These are phyloP conservation scores for Rhodamnia rubescens DNA, from an alignment of 345 rosid species.

Conservation along the genomic window DNA sequence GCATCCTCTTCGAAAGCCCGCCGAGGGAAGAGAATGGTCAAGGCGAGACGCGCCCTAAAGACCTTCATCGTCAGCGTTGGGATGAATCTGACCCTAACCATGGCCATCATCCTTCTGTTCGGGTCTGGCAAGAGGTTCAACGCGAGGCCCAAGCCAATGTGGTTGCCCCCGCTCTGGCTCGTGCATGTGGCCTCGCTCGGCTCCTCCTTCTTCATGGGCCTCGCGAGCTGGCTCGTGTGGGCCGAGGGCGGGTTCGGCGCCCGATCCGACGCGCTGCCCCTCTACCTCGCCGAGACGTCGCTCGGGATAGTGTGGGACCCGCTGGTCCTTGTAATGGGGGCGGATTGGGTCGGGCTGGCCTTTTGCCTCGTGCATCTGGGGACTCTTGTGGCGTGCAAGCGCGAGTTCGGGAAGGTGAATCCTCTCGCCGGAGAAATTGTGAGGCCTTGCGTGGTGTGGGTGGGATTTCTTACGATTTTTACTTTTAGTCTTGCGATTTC, in stretches of 20 bases:
- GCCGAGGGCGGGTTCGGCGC: conserved; percentile 10
- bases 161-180: conserved; percentile 25
- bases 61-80: conserved; percentile 3
- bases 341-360: conserved; percentile 10
- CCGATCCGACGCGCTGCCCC: conserved; percentile 10
- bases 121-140: conserved; percentile 20
- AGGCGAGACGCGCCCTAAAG: not conserved
- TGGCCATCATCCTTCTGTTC: conserved; percentile 8
- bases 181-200: conserved; percentile 14
- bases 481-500: conserved; percentile 7
- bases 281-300: conserved; percentile 16
- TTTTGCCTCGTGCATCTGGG: conserved; percentile 13
- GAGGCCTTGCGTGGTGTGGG: conserved; percentile 23
- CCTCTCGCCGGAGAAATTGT: conserved; percentile 9
- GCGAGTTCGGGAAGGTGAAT: conserved; percentile 9
- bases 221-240: conserved; percentile 27
- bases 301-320: conserved; percentile 25
- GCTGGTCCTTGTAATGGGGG: conserved; percentile 21
- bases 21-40: not conserved
- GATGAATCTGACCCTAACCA: conserved; percentile 5
- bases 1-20: not conserved
- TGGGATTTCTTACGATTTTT: conserved; percentile 11
- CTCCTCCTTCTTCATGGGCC: conserved; percentile 20
- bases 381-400: conserved; percentile 12
- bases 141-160: conserved; percentile 5